These are phyloP conservation scores for Gentiana straminea DNA, from an alignment of 257 asterid species.

Conservation along the genomic window DNA sequence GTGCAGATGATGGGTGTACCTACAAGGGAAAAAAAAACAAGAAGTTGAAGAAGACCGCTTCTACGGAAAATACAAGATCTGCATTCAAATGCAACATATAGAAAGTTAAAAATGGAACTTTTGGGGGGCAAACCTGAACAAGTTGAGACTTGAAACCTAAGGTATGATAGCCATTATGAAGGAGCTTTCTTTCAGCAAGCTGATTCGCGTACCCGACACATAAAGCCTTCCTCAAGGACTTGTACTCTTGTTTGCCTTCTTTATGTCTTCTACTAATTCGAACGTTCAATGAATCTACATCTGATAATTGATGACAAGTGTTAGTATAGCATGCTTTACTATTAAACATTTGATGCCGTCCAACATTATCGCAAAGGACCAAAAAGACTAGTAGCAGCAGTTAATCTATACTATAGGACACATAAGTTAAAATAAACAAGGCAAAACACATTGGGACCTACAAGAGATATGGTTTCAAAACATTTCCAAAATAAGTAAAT, in stretches of 20 bases:
- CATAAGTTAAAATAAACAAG: not conserved
- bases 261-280: conserved; percentile 45
- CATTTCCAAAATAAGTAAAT: too few relatives aligned
- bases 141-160: conserved; percentile 84
- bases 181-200: conserved; percentile 90
- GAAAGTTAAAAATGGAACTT: too few relatives aligned
- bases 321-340: not conserved
- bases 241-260: conserved; percentile 45
- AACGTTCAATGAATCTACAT: conserved; percentile 58
- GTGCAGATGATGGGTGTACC: too few relatives aligned
- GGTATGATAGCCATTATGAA: conserved; percentile 82
- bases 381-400: not conserved
- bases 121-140: conserved; percentile 50
- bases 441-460: not conserved
- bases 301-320: not conserved
- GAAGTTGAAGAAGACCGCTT: too few relatives aligned
- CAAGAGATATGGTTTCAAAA: too few relatives aligned
- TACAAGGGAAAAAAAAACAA: too few relatives aligned
- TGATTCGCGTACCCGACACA: conserved; percentile 84
- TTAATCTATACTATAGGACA: not conserved
- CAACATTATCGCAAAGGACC: not conserved
- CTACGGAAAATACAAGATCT: too few relatives aligned
- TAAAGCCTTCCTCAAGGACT: conserved; percentile 69
- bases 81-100: too few relatives aligned
- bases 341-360: not conserved